Conservation (phyloP, 2,329 filamentous ascomycete species). For the Albifimbria verrucaria region DNA sequence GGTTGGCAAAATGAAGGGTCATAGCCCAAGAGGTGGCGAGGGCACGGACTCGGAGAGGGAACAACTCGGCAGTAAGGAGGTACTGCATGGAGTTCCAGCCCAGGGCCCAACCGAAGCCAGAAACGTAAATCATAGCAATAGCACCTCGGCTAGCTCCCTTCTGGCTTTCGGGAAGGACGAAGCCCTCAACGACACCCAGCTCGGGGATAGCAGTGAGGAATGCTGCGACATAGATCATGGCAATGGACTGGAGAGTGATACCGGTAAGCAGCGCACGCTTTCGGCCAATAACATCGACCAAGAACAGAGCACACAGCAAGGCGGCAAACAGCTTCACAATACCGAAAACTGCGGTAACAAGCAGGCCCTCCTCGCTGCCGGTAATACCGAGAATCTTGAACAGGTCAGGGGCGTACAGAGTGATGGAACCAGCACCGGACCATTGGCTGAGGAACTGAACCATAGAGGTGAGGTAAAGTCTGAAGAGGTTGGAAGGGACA, state of each 20-base stretch:
- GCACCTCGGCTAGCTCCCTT: slow-evolving; percentile 61
- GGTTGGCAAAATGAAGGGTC: slow-evolving; percentile 76
- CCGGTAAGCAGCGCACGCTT: slow-evolving; percentile 63
- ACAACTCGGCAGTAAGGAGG: slow-evolving; percentile 73
- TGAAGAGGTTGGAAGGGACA: slow-evolving; percentile 67
- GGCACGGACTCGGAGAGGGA: slow-evolving; percentile 70
- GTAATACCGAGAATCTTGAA: slow-evolving; percentile 70
- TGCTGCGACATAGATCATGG: slow-evolving; percentile 60
- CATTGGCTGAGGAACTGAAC: slow-evolving; percentile 72
- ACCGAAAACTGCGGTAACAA: slow-evolving; percentile 73
- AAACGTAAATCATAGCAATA: slow-evolving; percentile 70
- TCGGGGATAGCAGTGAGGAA: slow-evolving; percentile 63
- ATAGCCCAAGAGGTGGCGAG: slow-evolving; percentile 69
- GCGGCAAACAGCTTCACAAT: slow-evolving; percentile 69
- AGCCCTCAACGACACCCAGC: slow-evolving; percentile 47
- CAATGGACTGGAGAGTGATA: slow-evolving; percentile 56
- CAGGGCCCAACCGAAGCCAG: slow-evolving; percentile 66
- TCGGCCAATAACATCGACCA: slow-evolving; percentile 75
- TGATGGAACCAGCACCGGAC: slow-evolving; percentile 71
- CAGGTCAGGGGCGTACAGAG: slow-evolving; percentile 71
- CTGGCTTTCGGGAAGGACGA: slow-evolving; percentile 43
- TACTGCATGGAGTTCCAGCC: slow-evolving; percentile 79
- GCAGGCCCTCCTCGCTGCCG: slow-evolving; percentile 64
- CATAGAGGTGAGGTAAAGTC: slow-evolving; percentile 64
- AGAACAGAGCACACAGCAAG: slow-evolving; percentile 69